These are phyloP conservation scores for Metarhizium robertsii DNA, from an alignment of 2,329 filamentous ascomycete genomes.

Conservation along the genomic window DNA sequence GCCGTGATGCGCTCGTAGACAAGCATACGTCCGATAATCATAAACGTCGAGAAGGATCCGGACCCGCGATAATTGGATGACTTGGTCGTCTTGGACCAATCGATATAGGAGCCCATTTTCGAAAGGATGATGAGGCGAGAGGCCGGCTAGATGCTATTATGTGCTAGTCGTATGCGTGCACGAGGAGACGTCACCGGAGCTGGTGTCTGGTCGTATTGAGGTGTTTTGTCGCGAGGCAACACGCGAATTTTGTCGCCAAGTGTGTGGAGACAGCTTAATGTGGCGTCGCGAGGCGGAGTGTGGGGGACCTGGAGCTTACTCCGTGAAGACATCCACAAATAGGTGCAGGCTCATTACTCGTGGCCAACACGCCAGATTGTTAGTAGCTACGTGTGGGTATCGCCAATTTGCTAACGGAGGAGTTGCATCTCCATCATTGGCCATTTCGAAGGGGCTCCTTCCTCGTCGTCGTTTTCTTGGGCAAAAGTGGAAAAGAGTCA, in stretches of 20 bases:
- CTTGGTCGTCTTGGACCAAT: constrained; percentile 47
- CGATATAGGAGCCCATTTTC: constrained; percentile 31
- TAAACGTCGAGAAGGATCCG: constrained; percentile 84
- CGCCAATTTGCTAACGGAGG: too few species aligned
- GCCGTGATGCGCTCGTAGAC: constrained; percentile 2
- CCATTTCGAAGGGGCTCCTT: too few species aligned
- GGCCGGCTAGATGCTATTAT: not conserved
- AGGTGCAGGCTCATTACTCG: too few species aligned
- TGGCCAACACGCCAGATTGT: too few species aligned
- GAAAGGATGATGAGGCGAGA: not conserved
- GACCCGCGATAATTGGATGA: constrained; percentile 50
- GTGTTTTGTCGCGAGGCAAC: not conserved
- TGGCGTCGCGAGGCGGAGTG: not conserved
- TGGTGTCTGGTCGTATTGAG: not conserved
- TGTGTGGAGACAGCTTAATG: not conserved
- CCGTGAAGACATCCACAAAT: too few species aligned
- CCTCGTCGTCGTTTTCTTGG: too few species aligned
- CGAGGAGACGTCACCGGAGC: constrained; percentile 6
- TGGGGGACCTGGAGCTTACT: too few species aligned
- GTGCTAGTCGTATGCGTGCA: not conserved
- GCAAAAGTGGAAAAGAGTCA: too few species aligned
- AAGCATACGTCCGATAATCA: constrained; percentile 86
- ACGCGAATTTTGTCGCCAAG: not conserved
- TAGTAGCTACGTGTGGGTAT: too few species aligned
- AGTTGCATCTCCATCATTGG: too few species aligned